Conservation (phyloP, 768 basidiomycete species). For the Russula olivacea region DNA sequence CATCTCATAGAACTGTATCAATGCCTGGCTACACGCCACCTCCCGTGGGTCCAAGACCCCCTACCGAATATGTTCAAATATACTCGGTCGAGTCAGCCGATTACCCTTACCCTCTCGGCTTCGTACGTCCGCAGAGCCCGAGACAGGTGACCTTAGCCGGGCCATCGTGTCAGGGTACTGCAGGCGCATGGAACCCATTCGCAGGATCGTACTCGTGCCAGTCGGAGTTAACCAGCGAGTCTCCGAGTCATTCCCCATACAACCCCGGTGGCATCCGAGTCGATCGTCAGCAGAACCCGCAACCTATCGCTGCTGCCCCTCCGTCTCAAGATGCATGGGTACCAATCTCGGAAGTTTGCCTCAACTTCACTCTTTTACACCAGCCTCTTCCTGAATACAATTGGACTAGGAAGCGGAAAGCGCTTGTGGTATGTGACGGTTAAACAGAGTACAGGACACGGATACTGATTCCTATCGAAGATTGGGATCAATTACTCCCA, state of each 20-base stretch:
- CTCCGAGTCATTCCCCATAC: no score
- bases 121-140: not conserved
- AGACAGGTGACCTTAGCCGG: no score
- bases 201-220: not conserved
- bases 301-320: not conserved
- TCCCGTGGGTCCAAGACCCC: no score
- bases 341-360: not conserved
- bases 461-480: not conserved
- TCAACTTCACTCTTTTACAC: no score
- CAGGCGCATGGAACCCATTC: not conserved
- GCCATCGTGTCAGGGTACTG: not conserved
- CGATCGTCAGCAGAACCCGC: no score
- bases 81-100: no score
- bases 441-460: no score
- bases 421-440: not conserved
- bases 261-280: not conserved
- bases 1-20: no score
- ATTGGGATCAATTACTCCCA: slow-evolving; percentile 1
- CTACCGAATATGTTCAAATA: no score
- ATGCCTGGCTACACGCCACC: no score
- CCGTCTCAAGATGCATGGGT: not conserved
- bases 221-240: not conserved
- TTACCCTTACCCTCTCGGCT: no score
- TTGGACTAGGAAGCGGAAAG: not conserved
- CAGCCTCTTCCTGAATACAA: no score